Evolutionary conservation across 345 rosid species (phyloP).

Genomic region (Salix purpurea): DNA sequence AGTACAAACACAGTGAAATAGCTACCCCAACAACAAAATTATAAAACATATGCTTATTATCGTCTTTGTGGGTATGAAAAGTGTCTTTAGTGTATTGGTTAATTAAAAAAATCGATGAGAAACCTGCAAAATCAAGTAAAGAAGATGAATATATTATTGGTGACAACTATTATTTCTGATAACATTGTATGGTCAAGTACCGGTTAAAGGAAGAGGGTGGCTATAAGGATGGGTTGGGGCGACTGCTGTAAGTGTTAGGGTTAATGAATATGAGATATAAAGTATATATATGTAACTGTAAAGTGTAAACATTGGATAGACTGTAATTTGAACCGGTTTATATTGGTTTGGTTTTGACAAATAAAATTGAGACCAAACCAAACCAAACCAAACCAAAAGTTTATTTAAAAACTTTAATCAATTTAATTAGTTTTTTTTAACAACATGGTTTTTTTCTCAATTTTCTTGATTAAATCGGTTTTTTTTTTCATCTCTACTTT

Average conservation of each 20-base stretch:
- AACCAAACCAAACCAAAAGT: too few species aligned
- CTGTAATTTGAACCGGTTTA: too few species aligned
- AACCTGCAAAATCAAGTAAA: constrained; percentile 40
- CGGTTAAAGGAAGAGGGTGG: too few species aligned
- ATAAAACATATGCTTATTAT: constrained; percentile 52
- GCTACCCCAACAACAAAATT: constrained; percentile 64
- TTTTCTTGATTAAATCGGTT: neutral
- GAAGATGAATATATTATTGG: neutral
- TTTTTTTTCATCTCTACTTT: neutral
- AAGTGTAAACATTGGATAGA: too few species aligned
- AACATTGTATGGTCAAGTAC: neutral
- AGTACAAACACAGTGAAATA: constrained; percentile 55
- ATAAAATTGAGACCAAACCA: too few species aligned
- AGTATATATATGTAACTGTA: too few species aligned
- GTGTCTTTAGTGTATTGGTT: constrained; percentile 65
- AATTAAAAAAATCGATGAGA: constrained; percentile 76
- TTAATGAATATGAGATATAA: too few species aligned
- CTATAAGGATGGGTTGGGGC: too few species aligned
- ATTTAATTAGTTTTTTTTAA: too few species aligned
- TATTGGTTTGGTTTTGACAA: too few species aligned
- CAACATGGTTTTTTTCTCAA: neutral
- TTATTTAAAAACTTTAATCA: too few species aligned
- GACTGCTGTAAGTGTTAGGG: too few species aligned
- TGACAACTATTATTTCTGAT: neutral
- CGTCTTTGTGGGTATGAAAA: constrained; percentile 67